Evolutionary conservation across 1,284 basidiomycete species (phyloP).

Genomic region (Melampsora larici-populina): DNA sequence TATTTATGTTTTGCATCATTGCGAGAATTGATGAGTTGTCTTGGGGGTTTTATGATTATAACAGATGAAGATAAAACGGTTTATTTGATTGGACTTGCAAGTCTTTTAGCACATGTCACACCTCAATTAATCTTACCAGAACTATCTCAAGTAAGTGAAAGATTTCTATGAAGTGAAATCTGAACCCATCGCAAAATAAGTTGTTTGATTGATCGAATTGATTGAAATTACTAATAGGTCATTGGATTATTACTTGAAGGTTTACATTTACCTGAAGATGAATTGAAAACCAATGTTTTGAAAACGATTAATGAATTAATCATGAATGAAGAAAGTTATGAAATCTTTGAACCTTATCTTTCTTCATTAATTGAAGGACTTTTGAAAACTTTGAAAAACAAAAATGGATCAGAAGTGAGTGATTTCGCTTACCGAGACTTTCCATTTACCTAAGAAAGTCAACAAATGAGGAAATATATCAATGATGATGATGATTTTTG

Average conservation of each 20-base stretch:
- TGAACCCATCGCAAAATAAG: background rate
- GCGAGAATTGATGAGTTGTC: background rate
- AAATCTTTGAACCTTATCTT: constrained; percentile 66
- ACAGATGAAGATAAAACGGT: constrained; percentile 61
- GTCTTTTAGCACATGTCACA: constrained; percentile 56
- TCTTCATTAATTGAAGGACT: constrained; percentile 68
- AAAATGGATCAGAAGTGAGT: constrained; percentile 10
- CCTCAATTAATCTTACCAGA: constrained; percentile 6
- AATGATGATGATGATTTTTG: background rate
- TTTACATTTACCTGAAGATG: constrained; percentile 69
- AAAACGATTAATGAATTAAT: constrained; percentile 72
- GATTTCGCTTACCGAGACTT: background rate
- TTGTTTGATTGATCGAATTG: background rate
- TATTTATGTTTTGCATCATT: background rate
- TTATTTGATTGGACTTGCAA: constrained; percentile 78
- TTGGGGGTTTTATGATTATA: background rate
- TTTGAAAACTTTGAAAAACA: constrained; percentile 61
- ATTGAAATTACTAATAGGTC: constrained; percentile 59
- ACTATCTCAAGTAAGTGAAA: constrained; percentile 15
- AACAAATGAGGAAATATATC: constrained; percentile 6
- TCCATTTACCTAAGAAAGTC: too few species aligned
- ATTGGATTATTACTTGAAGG: constrained; percentile 83
- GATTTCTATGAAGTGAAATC: background rate
- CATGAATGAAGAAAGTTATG: constrained; percentile 60
- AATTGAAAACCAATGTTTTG: constrained; percentile 74